A percentile compares a stretch with the other conserved stretches of the same genome.
phyloP scores from a whole-genome alignment of 805 yeast species.

The Ogataea pignaliae region DNA sequence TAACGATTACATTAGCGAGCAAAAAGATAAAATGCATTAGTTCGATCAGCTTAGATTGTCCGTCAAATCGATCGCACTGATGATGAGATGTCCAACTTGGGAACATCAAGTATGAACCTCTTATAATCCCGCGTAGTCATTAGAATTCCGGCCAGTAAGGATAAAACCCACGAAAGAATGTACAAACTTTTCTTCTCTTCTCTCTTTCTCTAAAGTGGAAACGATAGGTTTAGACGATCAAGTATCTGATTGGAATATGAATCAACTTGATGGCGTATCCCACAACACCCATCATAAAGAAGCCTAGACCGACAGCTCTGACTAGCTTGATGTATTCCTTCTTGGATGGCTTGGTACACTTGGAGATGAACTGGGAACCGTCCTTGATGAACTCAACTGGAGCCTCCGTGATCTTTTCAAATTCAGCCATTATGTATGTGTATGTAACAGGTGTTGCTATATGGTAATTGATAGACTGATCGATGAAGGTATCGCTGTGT shows the following conservation, averaged over 20 bases:
- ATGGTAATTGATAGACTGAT: neutral
- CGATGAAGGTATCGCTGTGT: no score
- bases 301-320: slow-evolving; percentile 96
- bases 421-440: slow-evolving; percentile 31
- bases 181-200: no score
- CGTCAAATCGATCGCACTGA: no score
- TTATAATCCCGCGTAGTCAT: no score
- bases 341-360: slow-evolving; percentile 89
- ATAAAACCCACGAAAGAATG: no score
- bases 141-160: no score
- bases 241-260: slow-evolving; percentile 94
- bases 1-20: no score
- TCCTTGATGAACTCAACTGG: slow-evolving; percentile 91
- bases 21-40: no score
- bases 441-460: neutral
- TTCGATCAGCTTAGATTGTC: no score
- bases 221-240: slow-evolving; percentile 60
- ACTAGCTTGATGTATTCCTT: slow-evolving; percentile 86
- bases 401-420: slow-evolving; percentile 76
- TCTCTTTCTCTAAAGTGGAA: no score
- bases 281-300: slow-evolving; percentile 95
- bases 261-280: slow-evolving; percentile 92
- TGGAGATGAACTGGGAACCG: slow-evolving; percentile 81
- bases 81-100: no score
- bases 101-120: no score